Evolutionary conservation across 1,284 basidiomycete species (phyloP), one percentile per base, ranked within the genome.

Genomic region (Omphalotus olearius): DNA sequence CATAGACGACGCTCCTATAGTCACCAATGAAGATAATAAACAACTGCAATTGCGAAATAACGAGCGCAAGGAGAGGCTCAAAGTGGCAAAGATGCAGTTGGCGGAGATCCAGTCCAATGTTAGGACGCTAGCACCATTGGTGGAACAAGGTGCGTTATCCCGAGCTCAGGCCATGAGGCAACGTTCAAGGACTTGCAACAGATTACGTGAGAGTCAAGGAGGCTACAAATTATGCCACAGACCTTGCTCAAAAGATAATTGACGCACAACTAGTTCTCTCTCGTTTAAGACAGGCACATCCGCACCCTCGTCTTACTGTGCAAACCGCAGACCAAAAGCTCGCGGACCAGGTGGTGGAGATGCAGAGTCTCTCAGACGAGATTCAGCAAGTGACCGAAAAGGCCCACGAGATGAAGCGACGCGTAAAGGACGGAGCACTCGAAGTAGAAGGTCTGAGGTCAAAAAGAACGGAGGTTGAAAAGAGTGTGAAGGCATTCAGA

Each of bases 251-350:
- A 58, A 79, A 87, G 64, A 90, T 93, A 56, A 77, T 89, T 48
- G 89, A 93, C 61, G 82, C 90, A 41, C 83, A 88, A 37, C 78
- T 92, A 2, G 80, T 85, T 4, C 73, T 93, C 36, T 85, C 84
- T 7, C 80, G 91, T 1, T 79, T 93, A 6, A 82, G 88, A 26
- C 84, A 90, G 53, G 79, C 82, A 1, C 81, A 93, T 59, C 91
- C 91, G 0, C 76, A 82, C 18, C 82, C 90, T 50, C 80, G 91
- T 5, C 68, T 93, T 46, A 93, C 91, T 0, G 78, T 88, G 28
- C 67, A 79, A 3, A 73, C 83, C 47, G 91, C 91, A 0, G 81
- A 82, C 51, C 75, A 83, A 52, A 80, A 83, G 53, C 78, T 92
- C 2, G 82, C 83, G 9, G 73, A 75, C 14, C 91, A 93, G 61